A percentile compares a stretch with the other conserved stretches of the same genome.
phyloP scores from a whole-genome alignment of 2,329 filamentous ascomycete species.

The Aspergillus proliferans region DNA sequence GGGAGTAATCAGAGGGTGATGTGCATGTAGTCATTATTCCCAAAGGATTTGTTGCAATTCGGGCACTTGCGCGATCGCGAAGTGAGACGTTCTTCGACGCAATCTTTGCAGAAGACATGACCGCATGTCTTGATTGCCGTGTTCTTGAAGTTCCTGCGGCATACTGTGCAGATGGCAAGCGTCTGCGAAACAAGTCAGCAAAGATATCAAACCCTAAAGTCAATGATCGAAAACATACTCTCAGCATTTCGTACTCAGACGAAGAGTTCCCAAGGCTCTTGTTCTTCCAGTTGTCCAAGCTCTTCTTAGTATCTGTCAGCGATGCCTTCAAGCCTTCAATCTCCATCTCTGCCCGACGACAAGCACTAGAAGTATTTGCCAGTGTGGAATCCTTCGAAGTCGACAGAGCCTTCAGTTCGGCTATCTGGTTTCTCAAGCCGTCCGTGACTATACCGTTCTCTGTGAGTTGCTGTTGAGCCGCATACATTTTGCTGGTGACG shows the following conservation, averaged over 20 bases:
- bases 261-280: slow-evolving; percentile 76
- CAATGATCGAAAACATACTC: slow-evolving; percentile 54
- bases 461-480: slow-evolving; percentile 63
- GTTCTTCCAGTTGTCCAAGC: slow-evolving; percentile 76
- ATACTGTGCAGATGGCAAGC: slow-evolving; percentile 83
- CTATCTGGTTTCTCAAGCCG: slow-evolving; percentile 65
- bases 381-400: slow-evolving; percentile 68
- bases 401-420: slow-evolving; percentile 67
- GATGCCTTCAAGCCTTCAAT: slow-evolving; percentile 72
- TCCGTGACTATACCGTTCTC: slow-evolving; percentile 68
- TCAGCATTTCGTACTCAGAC: slow-evolving; percentile 75
- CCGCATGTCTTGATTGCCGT: slow-evolving; percentile 90
- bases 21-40: slow-evolving; percentile 79
- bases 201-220: slow-evolving; percentile 4
- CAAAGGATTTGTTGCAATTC: slow-evolving; percentile 86
- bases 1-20: slow-evolving; percentile 37
- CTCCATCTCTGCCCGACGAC: slow-evolving; percentile 61
- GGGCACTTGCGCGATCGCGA: slow-evolving; percentile 94
- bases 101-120: slow-evolving; percentile 86
- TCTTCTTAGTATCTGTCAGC: slow-evolving; percentile 72
- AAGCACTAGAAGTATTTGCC: slow-evolving; percentile 56
- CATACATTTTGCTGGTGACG: slow-evolving; percentile 65
- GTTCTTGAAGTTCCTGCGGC: slow-evolving; percentile 88
- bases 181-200: slow-evolving; percentile 42
- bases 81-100: slow-evolving; percentile 79